A percentile compares a stretch with the other conserved stretches of the same genome.
Evolutionary conservation across 2,329 filamentous ascomycete species (phyloP).

Genomic region (Microsporum audouinii): DNA sequence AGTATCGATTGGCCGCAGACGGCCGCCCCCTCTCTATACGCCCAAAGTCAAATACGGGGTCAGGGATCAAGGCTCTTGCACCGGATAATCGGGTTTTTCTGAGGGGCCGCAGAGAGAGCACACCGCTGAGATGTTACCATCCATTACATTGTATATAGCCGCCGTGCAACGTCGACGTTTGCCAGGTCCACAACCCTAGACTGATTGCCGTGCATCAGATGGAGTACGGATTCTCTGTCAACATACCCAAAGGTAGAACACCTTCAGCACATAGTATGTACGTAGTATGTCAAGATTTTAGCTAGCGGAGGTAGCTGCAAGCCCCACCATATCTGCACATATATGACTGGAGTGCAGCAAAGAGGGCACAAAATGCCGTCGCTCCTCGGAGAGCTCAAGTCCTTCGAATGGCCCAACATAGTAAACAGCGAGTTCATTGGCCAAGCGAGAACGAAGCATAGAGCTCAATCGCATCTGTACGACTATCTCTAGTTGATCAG

Average conservation of each 20-base stretch:
- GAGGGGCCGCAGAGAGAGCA: background rate
- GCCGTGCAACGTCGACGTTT: background rate
- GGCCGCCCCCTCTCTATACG: background rate
- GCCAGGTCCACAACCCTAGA: background rate
- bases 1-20: slow-evolving; percentile 4
- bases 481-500: background rate
- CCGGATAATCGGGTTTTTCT: background rate
- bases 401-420: background rate
- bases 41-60: background rate
- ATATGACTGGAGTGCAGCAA: background rate
- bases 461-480: background rate
- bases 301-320: background rate
- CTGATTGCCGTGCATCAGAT: background rate
- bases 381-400: background rate
- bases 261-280: background rate
- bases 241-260: background rate
- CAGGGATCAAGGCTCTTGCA: background rate
- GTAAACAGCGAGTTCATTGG: background rate
- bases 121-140: background rate
- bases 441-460: background rate
- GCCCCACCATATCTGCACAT: background rate
- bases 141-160: background rate
- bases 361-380: background rate
- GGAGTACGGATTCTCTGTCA: background rate
- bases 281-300: background rate